A percentile compares a stretch with the other conserved stretches of the same genome.
Evolutionary conservation across 495 filamentous ascomycete genomes (phyloP).

Genomic region (Neurospora sublineolata): DNA sequence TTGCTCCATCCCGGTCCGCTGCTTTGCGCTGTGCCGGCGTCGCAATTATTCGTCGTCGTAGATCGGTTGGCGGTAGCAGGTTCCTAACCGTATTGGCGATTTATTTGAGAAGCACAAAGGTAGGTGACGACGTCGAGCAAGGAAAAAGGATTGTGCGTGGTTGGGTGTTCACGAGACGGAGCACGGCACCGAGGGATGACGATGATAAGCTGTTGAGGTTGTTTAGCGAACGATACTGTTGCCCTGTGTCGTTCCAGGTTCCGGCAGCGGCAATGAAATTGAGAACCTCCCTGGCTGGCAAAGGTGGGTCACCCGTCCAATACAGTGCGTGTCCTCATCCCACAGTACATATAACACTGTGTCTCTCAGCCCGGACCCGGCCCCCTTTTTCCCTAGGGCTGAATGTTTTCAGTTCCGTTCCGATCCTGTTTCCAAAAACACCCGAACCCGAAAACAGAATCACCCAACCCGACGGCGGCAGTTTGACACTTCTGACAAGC

Average conservation of each 20-base stretch:
- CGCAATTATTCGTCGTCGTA: not conserved
- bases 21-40: not conserved
- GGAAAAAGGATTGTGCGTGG: not conserved
- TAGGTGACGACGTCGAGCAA: not conserved
- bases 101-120: not conserved
- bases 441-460: not conserved
- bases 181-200: not conserved
- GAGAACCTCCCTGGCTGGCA: not conserved
- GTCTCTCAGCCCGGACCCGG: not conserved
- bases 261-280: not conserved
- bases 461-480: not conserved
- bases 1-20: slow-evolving; percentile 51
- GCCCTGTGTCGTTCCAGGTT: not conserved
- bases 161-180: not conserved
- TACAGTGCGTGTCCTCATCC: no score
- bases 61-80: not conserved
- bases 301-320: not conserved
- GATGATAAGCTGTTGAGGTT: not conserved
- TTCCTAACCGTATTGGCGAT: not conserved
- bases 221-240: not conserved
- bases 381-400: not conserved
- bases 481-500: not conserved
- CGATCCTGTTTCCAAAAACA: not conserved
- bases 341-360: slow-evolving; percentile 2
- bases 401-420: not conserved